Conservation (phyloP, 768 basidiomycete genomes). For the Termitomyces sp. region DNA sequence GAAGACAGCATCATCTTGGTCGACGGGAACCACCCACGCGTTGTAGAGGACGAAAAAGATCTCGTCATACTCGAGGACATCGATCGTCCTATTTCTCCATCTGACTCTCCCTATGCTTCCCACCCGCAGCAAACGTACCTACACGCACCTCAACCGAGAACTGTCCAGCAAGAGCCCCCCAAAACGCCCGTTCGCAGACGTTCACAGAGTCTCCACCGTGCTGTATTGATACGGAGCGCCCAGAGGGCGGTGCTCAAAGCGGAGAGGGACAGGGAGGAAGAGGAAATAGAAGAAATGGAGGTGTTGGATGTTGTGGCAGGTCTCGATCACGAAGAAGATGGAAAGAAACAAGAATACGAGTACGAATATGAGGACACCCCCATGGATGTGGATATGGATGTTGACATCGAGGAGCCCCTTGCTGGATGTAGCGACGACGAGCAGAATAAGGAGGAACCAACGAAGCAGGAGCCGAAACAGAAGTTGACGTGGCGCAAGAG, state of each 20-base stretch:
- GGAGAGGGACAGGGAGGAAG: slow-evolving; percentile 50
- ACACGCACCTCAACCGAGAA: slow-evolving; percentile 15
- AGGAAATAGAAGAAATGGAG: slow-evolving; percentile 47
- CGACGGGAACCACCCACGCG: slow-evolving; percentile 61
- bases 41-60: slow-evolving; percentile 68
- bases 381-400: slow-evolving; percentile 19
- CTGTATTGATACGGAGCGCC: slow-evolving; percentile 68
- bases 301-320: slow-evolving; percentile 38
- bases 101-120: slow-evolving; percentile 11
- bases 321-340: slow-evolving; percentile 22
- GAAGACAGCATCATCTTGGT: slow-evolving; percentile 58
- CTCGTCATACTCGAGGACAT: slow-evolving; percentile 72
- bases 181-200: slow-evolving; percentile 34
- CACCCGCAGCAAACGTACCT: slow-evolving; percentile 5
- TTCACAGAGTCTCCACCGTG: slow-evolving; percentile 53
- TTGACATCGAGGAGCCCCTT: slow-evolving; percentile 23
- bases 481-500: slow-evolving; percentile 43
- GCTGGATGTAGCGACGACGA: slow-evolving; percentile 14
- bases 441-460: slow-evolving; percentile 11
- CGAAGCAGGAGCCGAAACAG: slow-evolving; percentile 20
- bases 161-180: slow-evolving; percentile 22
- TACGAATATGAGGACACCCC: slow-evolving; percentile 18
- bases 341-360: slow-evolving; percentile 23
- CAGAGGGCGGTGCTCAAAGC: slow-evolving; percentile 54
- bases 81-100: slow-evolving; percentile 25